Conservation (phyloP, 1,284 basidiomycete species). For the Xanthoconium separans region DNA sequence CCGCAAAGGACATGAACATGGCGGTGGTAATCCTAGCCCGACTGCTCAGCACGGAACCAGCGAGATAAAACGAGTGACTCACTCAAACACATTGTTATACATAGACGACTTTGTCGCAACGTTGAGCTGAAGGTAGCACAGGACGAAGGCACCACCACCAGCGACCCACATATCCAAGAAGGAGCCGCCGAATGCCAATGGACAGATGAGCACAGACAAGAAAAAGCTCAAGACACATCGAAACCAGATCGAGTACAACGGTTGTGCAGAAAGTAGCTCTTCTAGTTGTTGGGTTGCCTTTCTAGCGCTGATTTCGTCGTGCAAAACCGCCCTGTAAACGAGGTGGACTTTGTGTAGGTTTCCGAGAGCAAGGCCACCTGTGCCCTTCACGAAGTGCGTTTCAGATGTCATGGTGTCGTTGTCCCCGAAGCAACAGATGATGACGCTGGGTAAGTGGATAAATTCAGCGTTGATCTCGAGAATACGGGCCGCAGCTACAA, state of each 20-base stretch:
- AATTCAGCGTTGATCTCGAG: conserved; percentile 83
- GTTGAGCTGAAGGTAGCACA: conserved; percentile 69
- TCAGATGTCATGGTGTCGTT: conserved; percentile 75
- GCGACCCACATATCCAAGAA: conserved; percentile 82
- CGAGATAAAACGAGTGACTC: conserved; percentile 30
- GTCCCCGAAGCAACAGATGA: conserved; percentile 83
- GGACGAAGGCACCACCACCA: conserved; percentile 61
- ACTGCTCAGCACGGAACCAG: conserved; percentile 15
- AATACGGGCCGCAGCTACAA: conserved; percentile 73
- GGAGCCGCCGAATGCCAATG: conserved; percentile 82
- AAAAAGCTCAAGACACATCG: conserved; percentile 69
- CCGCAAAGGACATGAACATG: conserved; percentile 77
- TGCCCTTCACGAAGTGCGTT: conserved; percentile 79
- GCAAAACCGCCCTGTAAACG: conserved; percentile 77
- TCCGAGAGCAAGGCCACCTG: conserved; percentile 73
- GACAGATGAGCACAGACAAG: conserved; percentile 75
- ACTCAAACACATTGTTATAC: conserved; percentile 91
- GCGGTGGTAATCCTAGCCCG: conserved; percentile 72
- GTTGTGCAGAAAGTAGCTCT: conserved; percentile 49
- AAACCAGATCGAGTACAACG: conserved; percentile 57
- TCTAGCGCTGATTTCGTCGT: conserved; percentile 80
- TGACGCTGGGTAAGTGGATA: conserved; percentile 76
- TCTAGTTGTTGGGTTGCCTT: conserved; percentile 56
- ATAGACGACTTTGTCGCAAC: conserved; percentile 72
- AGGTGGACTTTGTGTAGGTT: conserved; percentile 74